Base-by-base conservation (phyloP, 768 basidiomycete genomes). In the Suillus placidus region DNA sequence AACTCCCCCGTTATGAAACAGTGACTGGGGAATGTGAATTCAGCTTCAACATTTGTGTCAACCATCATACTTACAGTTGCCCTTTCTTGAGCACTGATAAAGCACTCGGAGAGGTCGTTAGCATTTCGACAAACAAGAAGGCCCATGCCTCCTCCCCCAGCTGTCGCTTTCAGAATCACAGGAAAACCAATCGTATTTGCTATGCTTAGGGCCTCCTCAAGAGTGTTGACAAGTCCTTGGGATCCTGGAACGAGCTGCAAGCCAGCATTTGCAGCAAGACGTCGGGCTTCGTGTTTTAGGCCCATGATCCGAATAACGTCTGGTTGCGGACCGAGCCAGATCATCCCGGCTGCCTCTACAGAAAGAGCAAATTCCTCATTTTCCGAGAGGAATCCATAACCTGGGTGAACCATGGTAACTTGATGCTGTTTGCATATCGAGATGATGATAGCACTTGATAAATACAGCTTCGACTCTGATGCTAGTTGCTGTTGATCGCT, bases 71-170 rank as follows among this genome's bases (percentile, higher is more conserved):
- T 12, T 30, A 88, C 86, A 77, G 81, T 74, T 0, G 85, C 84
- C 37, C 83, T 81, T 49, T 76, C 71, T 54, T 75, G 76, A 13
- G 82, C 80, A 1, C 71, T 55, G 4, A 68, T 64, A 69, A 87
- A 84, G 37, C 70, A 78, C 6, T 69, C 68, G 0, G 37, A 61
- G 26, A 88, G 69, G 37, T 83, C 83, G 0, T 64, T 60, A n/a
- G 79, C 80, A 52, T 78, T 70, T 20, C 70, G 66, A 69, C 88
- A 90, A 35, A 89, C 78, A 8, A 82, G 80, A 70, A 90, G 82
- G 4, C 88, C 89, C 83, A 88, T 86, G 0, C 89, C 90, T 3
- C 90, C 89, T 1, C 89, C 90, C 3, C 88, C 89, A 0, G 86
- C 87, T 1, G 87, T 88, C 1, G 88, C 85, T 72, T 90, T 91